Base-by-base conservation (phyloP, 1,139 yeast genomes). In the Candida gigantensis region DNA sequence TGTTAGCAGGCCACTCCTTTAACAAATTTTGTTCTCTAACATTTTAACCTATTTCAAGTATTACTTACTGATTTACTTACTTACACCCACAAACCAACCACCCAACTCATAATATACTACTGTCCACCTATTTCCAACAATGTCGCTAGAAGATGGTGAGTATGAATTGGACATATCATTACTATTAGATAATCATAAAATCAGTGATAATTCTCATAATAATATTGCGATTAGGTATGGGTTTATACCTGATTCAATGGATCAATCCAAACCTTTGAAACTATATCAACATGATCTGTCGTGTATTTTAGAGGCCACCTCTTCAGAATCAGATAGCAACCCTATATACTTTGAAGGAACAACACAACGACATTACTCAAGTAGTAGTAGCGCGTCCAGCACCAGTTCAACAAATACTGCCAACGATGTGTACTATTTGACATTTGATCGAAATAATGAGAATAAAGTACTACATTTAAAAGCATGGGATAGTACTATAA, bases 191-290 rank as follows among this genome's bases (percentile, higher is more conserved):
- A 36, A 29, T 6, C 6, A 17, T 12, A 42, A 30, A 43, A 45
- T 29, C 36, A 35, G 19, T 20, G 17, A 28, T 19, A 13, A 17
- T 18, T 21, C 28, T 10, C 37, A 50, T 5, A 51, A 51, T 20
- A 52, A 59, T 35, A 49, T 69, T 28, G 74, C 72, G 7, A 51
- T 71, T 23, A 54, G 74, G 18, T 70, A 69, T 45, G 74, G 74
- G 19, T 61, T 65, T 40, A 57, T 67, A n/a, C 74, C 74, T 5
- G 69, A 65, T 36, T 60, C 71, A 25, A 60, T 70, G 69, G 74
- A 69, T 45, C 68, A 59, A 35, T 35, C 54, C 3, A 53, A 57
- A 39, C 65, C 68, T 3, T 48, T 69, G 30, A 58, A 52, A 15
- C 48, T 69, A 32, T 69, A 66, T 48, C 68, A 67, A 40, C 57